Evolutionary conservation across 352 stramenopile genomes (phyloP).

Genomic region (Elongisporangium prolatum): DNA sequence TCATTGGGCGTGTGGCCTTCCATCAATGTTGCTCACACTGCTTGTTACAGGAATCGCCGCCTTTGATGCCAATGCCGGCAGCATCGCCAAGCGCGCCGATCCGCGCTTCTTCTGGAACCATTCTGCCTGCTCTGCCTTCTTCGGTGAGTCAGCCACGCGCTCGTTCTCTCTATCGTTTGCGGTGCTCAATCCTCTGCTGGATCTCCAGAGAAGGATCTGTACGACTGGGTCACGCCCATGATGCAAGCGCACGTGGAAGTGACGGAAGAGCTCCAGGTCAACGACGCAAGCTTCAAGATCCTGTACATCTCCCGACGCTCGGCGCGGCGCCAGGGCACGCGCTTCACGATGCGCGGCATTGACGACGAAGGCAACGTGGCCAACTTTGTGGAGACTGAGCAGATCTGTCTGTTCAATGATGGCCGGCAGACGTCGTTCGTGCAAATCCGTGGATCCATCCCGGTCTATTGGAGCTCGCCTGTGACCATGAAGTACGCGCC

Average conservation of each 20-base stretch:
- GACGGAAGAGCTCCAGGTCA: constrained; percentile 38
- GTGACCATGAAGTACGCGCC: constrained; percentile 93
- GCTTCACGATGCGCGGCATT: constrained; percentile 92
- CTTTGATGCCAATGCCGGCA: constrained; percentile 44
- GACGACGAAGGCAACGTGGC: constrained; percentile 89
- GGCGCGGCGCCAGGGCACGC: constrained; percentile 79
- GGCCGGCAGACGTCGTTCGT: constrained; percentile 56
- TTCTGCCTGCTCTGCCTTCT: constrained; percentile 40
- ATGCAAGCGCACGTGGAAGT: constrained; percentile 62
- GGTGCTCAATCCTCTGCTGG: constrained; percentile 5
- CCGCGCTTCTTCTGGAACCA: constrained; percentile 94
- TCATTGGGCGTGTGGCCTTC: constrained; percentile 9
- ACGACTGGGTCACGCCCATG: constrained; percentile 77
- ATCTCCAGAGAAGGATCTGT: constrained; percentile 62
- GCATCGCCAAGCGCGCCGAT: constrained; percentile 74
- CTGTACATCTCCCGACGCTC: constrained; percentile 73
- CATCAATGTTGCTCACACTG: background rate
- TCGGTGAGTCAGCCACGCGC: constrained; percentile 24
- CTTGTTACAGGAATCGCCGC: constrained; percentile 38
- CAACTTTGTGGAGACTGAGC: constrained; percentile 96
- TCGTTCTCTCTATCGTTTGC: background rate
- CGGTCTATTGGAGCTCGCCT: constrained; percentile 89
- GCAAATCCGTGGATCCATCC: constrained; percentile 94
- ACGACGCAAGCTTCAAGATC: constrained; percentile 53
- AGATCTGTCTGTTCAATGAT: constrained; percentile 81